Base-by-base conservation (phyloP, 2,329 filamentous ascomycete genomes). In the Pleoardoris graminearum region DNA sequence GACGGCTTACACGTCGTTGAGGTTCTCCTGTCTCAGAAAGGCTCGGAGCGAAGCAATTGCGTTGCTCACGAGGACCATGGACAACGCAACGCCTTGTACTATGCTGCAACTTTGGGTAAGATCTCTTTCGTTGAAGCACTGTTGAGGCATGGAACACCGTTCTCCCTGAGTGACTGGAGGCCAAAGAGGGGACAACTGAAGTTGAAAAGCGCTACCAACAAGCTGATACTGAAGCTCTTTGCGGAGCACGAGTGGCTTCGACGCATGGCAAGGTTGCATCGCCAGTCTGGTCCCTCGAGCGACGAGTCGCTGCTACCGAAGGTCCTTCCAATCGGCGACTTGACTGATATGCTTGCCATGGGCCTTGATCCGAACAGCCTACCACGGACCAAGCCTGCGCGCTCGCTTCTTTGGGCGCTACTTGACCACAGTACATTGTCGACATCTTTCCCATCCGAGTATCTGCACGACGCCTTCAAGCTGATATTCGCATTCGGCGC, bases 51-150 rank as follows among this genome's bases (percentile, higher is more conserved):
- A 48, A 58, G 58, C 42, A 69, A 71, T 27, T 72, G 68, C 45
- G 59, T 67, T 10, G 59, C 57, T 7, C 69, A 72, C 29, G 66
- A 71, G 29, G 68, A 72, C 19, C 67, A 70, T 41, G 56, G 61
- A 30, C 56, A 59, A 14, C 55, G 47, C 0, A 63, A 65, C 29
- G 67, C 69, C 2, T 39, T 72, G 10, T 63, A 61, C 55, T 70
- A 67, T 48, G 67, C 69, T 7, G 61, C 60, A 4, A 66, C 57
- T 7, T 19, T 65, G 38, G 54, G 60, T 14, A 72, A 71, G 38
- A 52, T 52, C 1, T 8, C 43, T 4, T 72, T 71, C 29, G 66
- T 70, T 1, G 49, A 62, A 27, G 55, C 52, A 5, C 38, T 72
- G 19, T 55, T 72, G n/a, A 60, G 61, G 53, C 41, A 58, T 22